Conservation (phyloP, 208 protist genomes). For the Leishmania arabica region DNA sequence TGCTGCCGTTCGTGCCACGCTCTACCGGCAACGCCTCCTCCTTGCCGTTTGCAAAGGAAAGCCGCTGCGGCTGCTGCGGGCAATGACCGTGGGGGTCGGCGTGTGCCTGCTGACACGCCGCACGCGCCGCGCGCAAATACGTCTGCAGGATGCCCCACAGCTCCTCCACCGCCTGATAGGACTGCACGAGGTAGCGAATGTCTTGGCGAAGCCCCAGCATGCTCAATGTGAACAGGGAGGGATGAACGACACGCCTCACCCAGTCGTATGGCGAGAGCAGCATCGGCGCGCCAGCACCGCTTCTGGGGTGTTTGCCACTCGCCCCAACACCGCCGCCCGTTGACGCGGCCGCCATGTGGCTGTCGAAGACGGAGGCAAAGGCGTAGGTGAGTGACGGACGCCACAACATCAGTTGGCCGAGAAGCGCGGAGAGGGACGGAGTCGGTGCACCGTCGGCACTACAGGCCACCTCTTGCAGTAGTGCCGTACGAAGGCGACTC, state of each 20-base stretch:
- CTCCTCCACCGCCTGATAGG: conserved; percentile 29
- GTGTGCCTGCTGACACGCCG: conserved; percentile 8
- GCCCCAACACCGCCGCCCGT: background rate
- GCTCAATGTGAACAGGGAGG: conserved; percentile 16
- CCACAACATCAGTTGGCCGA: conserved; percentile 4
- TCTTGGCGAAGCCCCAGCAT: conserved; percentile 27
- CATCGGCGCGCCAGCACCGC: background rate
- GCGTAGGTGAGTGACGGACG: conserved; percentile 13
- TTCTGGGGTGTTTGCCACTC: background rate
- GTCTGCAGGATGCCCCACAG: conserved; percentile 17
- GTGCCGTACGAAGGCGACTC: conserved; percentile 10
- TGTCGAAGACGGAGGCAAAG: conserved; percentile 9
- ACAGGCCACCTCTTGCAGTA: background rate
- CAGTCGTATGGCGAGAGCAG: conserved; percentile 18
- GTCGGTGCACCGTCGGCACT: background rate
- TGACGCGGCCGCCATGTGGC: conserved; percentile 4
- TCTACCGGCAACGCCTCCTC: background rate
- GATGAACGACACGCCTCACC: background rate
- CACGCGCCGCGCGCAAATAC: conserved; percentile 1
- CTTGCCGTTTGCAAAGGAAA: background rate
- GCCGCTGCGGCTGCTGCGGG: background rate
- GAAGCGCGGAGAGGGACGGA: background rate
- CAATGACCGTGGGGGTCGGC: background rate
- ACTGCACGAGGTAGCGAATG: conserved; percentile 22
- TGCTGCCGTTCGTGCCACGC: background rate